phyloP scores from a whole-genome alignment of 257 asterid species.

The Gentiana dahurica region DNA sequence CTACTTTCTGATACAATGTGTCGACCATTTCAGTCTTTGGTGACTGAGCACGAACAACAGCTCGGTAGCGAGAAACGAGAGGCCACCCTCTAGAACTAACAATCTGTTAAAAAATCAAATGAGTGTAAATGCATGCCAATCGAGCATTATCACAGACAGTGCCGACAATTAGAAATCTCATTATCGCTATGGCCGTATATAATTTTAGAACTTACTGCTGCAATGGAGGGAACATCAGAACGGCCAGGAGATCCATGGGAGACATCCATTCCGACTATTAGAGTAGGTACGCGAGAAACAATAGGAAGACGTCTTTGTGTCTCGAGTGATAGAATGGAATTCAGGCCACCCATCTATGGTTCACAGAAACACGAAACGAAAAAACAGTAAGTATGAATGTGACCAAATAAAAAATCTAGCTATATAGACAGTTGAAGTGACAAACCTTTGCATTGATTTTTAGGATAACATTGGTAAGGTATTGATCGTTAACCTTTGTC shows the following conservation, averaged over 20 bases:
- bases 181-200: no score
- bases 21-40: slow-evolving; percentile 62
- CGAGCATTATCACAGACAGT: not conserved
- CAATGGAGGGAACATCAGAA: slow-evolving; percentile 63
- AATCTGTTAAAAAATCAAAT: slow-evolving; percentile 26
- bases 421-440: not conserved
- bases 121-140: not conserved
- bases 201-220: slow-evolving; percentile 31
- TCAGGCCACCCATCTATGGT: slow-evolving; percentile 62
- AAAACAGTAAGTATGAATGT: not conserved
- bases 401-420: not conserved
- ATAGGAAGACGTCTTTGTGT: slow-evolving; percentile 21
- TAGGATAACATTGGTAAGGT: slow-evolving; percentile 52
- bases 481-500: slow-evolving; percentile 51
- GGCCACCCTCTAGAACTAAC: slow-evolving; percentile 78
- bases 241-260: slow-evolving; percentile 80
- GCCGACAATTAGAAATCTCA: not conserved
- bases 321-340: slow-evolving; percentile 44
- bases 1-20: slow-evolving; percentile 31
- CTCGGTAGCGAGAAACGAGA: slow-evolving; percentile 45
- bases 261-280: slow-evolving; percentile 78
- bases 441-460: slow-evolving; percentile 66
- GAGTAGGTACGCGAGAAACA: slow-evolving; percentile 42
- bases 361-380: slow-evolving; percentile 1
- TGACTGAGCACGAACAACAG: slow-evolving; percentile 62